Percentiles rank a stretch among this genome's conserved stretches.
phyloP scores from a whole-genome alignment of 768 basidiomycete species.

The Thelephora ganbajun region DNA sequence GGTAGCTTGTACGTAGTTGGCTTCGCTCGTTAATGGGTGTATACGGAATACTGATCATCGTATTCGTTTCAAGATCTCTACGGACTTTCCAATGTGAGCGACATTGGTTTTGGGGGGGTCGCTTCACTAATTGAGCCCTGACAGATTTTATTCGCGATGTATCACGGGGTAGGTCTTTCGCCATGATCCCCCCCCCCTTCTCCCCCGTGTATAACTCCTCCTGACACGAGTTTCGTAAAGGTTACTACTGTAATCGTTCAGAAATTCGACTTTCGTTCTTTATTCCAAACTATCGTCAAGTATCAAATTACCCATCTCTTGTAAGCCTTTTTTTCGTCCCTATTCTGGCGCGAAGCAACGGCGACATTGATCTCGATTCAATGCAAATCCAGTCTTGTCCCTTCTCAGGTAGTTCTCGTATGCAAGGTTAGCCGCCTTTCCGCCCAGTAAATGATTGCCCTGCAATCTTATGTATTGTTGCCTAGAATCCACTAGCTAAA shows the following conservation, averaged over 20 bases:
- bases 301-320: conserved; percentile 20
- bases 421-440: conserved; percentile 21
- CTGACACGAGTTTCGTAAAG: conserved; percentile 5
- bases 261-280: conserved; percentile 18
- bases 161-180: conserved; percentile 12
- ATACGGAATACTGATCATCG: neutral
- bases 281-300: conserved; percentile 21
- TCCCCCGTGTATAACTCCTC: too few species aligned
- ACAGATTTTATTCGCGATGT: conserved; percentile 6
- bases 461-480: neutral
- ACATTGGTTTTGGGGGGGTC: neutral
- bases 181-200: too few species aligned
- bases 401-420: conserved; percentile 21
- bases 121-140: neutral
- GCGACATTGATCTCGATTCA: neutral
- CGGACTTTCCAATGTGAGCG: neutral
- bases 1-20: too few species aligned
- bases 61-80: neutral
- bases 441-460: neutral
- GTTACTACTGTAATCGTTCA: conserved; percentile 18
- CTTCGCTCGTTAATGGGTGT: neutral
- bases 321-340: conserved; percentile 8
- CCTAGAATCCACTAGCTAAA: conserved; percentile 25
- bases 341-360: neutral
- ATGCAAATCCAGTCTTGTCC: conserved; percentile 15